Evolutionary conservation across 345 rosid species (phyloP).

Genomic region (Camelina laxa): DNA sequence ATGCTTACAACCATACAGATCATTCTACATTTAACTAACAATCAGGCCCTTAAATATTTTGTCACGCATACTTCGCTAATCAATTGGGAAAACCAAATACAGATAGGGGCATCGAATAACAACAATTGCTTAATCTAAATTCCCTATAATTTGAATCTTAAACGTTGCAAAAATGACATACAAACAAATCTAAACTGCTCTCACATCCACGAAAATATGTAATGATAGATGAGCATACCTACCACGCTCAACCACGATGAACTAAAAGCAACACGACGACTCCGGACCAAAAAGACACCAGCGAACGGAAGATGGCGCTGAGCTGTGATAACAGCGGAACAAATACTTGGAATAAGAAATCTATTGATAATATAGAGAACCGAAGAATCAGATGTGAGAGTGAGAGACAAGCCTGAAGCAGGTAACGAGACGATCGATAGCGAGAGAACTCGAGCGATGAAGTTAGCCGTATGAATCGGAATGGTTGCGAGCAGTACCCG

Average conservation of each 20-base stretch:
- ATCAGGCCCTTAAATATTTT: neutral
- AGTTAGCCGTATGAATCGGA: neutral
- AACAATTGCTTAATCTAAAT: neutral
- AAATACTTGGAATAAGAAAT: constrained; percentile 30
- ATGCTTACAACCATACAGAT: constrained; percentile 18
- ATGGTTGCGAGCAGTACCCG: constrained; percentile 5
- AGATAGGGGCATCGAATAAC: neutral
- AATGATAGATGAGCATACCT: constrained; percentile 13
- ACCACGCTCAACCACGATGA: constrained; percentile 19
- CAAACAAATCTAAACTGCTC: neutral
- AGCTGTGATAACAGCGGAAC: constrained; percentile 40
- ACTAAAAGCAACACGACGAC: constrained; percentile 12
- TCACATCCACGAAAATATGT: constrained; percentile 29
- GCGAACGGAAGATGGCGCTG: constrained; percentile 14
- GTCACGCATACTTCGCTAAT: neutral
- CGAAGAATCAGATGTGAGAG: constrained; percentile 36
- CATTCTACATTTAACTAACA: neutral
- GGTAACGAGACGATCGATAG: constrained; percentile 10
- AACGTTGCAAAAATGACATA: neutral
- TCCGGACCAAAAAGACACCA: constrained; percentile 15
- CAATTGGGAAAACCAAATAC: neutral
- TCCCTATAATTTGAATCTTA: neutral
- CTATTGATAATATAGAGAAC: constrained; percentile 16
- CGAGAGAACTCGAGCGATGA: constrained; percentile 6
- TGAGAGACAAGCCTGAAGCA: constrained; percentile 41